Evolutionary conservation across 2,329 filamentous ascomycete species (phyloP).

Genomic region (Talaromyces sp.): DNA sequence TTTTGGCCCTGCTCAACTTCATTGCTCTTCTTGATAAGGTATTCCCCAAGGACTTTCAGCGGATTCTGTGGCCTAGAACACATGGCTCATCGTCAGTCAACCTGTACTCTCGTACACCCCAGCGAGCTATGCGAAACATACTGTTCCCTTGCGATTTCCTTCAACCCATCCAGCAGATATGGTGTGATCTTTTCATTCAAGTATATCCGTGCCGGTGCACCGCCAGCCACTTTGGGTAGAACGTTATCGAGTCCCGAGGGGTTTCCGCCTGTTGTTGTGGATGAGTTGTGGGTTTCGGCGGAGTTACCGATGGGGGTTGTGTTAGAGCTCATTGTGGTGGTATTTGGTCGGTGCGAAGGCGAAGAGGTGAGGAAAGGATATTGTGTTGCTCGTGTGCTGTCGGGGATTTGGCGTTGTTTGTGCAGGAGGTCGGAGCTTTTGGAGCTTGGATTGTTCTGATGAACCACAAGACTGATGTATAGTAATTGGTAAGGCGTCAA

Average conservation of each 20-base stretch:
- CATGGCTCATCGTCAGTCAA: neutral
- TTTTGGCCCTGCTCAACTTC: conserved; percentile 52
- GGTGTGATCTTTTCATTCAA: conserved; percentile 69
- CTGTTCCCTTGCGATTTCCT: conserved; percentile 67
- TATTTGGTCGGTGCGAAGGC: neutral
- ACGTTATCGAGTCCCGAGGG: neutral
- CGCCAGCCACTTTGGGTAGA: conserved; percentile 45
- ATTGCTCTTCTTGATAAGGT: conserved; percentile 63
- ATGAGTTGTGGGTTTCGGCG: conserved; percentile 7
- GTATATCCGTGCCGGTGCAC: conserved; percentile 67
- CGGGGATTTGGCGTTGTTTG: neutral
- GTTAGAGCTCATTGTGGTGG: conserved; percentile 13
- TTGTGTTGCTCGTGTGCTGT: neutral
- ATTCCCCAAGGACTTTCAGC: conserved; percentile 67
- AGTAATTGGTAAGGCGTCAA: neutral
- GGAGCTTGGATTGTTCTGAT: neutral
- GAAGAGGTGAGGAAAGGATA: neutral
- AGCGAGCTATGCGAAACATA: conserved; percentile 44
- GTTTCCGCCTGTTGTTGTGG: conserved; percentile 1
- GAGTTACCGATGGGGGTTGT: conserved; percentile 11
- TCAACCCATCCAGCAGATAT: conserved; percentile 70
- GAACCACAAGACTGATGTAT: neutral
- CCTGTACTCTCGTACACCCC: neutral
- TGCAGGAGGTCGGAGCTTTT: neutral
- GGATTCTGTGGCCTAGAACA: conserved; percentile 62